These are phyloP conservation scores for Coleophoma cylindrospora DNA, from an alignment of 2,329 filamentous ascomycete genomes.

Conservation along the genomic window DNA sequence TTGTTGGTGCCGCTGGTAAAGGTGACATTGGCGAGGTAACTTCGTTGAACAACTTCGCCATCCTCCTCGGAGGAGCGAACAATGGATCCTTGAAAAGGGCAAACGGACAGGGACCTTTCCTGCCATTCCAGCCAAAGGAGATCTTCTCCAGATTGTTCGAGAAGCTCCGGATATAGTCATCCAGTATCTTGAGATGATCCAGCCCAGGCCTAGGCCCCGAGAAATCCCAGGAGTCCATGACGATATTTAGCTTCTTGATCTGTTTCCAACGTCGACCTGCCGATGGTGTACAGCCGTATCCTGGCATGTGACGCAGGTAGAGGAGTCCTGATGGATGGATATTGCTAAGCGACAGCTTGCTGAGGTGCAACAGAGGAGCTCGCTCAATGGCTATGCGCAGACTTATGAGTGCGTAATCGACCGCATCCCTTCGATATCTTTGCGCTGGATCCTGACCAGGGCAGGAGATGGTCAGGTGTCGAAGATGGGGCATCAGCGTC, in stretches of 20 bases:
- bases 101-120: constrained; percentile 68
- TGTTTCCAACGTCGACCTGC: constrained; percentile 72
- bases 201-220: constrained; percentile 52
- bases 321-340: constrained; percentile 73
- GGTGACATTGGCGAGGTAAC: constrained; percentile 62
- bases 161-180: constrained; percentile 73
- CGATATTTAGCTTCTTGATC: constrained; percentile 68
- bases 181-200: constrained; percentile 73
- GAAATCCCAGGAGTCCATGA: constrained; percentile 67
- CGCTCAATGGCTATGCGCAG: constrained; percentile 79
- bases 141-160: constrained; percentile 62
- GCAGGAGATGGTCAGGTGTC: constrained; percentile 71
- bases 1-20: constrained; percentile 44
- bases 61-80: constrained; percentile 50
- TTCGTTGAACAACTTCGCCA: constrained; percentile 58
- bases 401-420: constrained; percentile 87
- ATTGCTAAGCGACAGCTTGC: constrained; percentile 65
- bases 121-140: constrained; percentile 71
- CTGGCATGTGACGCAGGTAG: constrained; percentile 70
- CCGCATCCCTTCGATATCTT: constrained; percentile 68
- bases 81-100: constrained; percentile 61
- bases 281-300: constrained; percentile 69
- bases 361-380: constrained; percentile 58
- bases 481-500: constrained; percentile 61
- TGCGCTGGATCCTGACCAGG: constrained; percentile 65